phyloP scores from a whole-genome alignment of 2,329 filamentous ascomycete species.

The Teratosphaeria epicoccoides region DNA sequence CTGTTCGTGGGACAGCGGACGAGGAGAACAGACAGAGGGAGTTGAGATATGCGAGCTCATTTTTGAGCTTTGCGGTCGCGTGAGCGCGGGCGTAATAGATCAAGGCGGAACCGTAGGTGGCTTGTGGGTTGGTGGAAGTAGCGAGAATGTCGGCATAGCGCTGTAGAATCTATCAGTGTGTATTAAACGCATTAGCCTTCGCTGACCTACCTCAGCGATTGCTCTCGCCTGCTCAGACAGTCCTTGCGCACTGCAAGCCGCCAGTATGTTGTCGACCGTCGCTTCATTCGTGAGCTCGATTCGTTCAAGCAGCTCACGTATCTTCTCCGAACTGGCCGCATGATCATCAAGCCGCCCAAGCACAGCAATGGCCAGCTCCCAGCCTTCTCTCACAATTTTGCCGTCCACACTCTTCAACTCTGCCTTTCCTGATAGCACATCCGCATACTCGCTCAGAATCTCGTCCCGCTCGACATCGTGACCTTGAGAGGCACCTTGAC shows the following conservation, averaged over 20 bases:
- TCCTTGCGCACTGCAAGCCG: conserved; percentile 64
- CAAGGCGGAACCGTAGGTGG: conserved; percentile 68
- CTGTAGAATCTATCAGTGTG: conserved; percentile 36
- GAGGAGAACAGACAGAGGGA: conserved; percentile 82
- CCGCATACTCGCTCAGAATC: conserved; percentile 65
- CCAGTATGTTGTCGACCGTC: conserved; percentile 73
- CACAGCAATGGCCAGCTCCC: conserved; percentile 79
- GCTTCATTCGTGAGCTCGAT: conserved; percentile 60
- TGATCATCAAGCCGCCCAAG: conserved; percentile 70
- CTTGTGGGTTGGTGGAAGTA: conserved; percentile 44
- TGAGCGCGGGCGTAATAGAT: conserved; percentile 88
- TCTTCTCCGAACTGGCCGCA: conserved; percentile 59
- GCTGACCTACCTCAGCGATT: conserved; percentile 62
- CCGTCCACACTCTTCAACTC: conserved; percentile 18
- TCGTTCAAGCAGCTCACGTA: conserved; percentile 61
- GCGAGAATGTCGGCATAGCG: conserved; percentile 72
- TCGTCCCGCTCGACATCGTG: conserved; percentile 76
- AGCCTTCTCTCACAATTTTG: conserved; percentile 47
- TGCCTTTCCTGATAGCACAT: conserved; percentile 42
- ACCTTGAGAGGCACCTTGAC: conserved; percentile 40
- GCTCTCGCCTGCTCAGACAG: conserved; percentile 69
- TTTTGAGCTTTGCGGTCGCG: conserved; percentile 64
- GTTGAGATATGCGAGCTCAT: conserved; percentile 76
- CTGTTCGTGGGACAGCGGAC: conserved; percentile 60
- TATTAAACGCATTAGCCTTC: background rate